Conservation (phyloP, 2,329 filamentous ascomycete species). For the Parastagonospora avenae region DNA sequence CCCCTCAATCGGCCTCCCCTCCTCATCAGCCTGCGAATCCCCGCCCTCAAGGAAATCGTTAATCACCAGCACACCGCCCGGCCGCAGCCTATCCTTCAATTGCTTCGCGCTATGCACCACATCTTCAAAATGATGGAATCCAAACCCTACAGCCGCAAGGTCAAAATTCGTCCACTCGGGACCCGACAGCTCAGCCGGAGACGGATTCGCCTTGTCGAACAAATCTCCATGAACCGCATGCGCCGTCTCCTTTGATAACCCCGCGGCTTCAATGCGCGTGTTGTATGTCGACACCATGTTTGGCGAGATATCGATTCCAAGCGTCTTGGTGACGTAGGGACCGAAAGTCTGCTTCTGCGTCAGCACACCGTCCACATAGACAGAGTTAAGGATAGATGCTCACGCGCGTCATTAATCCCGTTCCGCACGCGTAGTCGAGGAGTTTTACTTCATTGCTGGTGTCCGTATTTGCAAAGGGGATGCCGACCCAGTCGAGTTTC, state of each 20-base stretch:
- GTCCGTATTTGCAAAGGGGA: conserved; percentile 55
- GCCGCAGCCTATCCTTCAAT: conserved; percentile 65
- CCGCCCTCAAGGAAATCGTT: conserved; percentile 69
- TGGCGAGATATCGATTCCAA: conserved; percentile 73
- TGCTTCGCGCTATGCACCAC: conserved; percentile 63
- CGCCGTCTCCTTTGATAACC: conserved; percentile 21
- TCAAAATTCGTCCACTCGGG: conserved; percentile 49
- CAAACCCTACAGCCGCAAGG: conserved; percentile 49
- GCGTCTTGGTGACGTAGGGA: conserved; percentile 65
- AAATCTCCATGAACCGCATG: conserved; percentile 44
- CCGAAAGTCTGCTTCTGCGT: conserved; percentile 57
- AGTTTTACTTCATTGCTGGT: conserved; percentile 54
- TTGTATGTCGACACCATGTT: conserved; percentile 75
- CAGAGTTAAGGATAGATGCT: conserved; percentile 25
- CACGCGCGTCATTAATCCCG: conserved; percentile 69
- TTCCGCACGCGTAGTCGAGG: conserved; percentile 79
- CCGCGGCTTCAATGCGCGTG: conserved; percentile 51
- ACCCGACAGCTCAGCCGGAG: conserved; percentile 24
- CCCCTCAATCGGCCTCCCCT: conserved; percentile 26
- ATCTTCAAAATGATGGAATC: conserved; percentile 61
- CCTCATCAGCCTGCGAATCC: conserved; percentile 33
- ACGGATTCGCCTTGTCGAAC: conserved; percentile 31
- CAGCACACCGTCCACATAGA: background rate
- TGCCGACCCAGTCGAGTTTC: conserved; percentile 66
- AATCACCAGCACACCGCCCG: conserved; percentile 70